Base-by-base conservation (phyloP, 495 filamentous ascomycete species). In the Pyrenula aspistea region DNA sequence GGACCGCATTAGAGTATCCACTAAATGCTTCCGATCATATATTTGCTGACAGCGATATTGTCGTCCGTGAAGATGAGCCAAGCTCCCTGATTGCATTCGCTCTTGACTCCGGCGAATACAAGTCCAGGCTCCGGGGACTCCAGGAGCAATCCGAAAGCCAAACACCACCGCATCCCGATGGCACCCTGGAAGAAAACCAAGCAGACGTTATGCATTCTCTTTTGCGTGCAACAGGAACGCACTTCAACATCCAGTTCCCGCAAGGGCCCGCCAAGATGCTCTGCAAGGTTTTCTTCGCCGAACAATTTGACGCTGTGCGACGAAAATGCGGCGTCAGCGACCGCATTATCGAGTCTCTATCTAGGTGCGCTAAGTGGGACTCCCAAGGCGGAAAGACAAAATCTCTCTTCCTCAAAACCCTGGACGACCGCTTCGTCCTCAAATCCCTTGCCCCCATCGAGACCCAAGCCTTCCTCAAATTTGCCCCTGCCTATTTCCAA, bases 351-450 rank as follows among this genome's bases (percentile, higher is more conserved):
- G 93, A 99, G 67, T 95, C 91, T 2, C 70, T 99, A 21, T 96
- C 92, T 24, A 83, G 94, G 15, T 97, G 94, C 71, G 75, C 92
- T 21, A 96, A 97, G 67, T 99, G 91, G 91, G 93, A 99, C 67
- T 95, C 89, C 12, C 96, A 96, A 67, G 93, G 93, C 51, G 93
- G 93, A 54, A 99, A 99, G 70, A 95, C 91, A 12, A 96, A 95
- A 65, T 95, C 90, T 1, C 82, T 99, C n/a, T 99, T 99, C 63
- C 72, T 99, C 57, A 97, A 97, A 70, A 97, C 94, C 0, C 79
- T 95, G 11, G 93, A 99, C 62, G 89, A 96, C 62, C 84, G 93
- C 20, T 86, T 99, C 58, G 89, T 97, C 51, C 80, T 95, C 58
- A 93, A 93, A 71, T 91, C 88, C 0, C 73, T 99, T 11, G 89